Conservation (phyloP, 2,329 filamentous ascomycete species). For the Alternaria brassicicola region DNA sequence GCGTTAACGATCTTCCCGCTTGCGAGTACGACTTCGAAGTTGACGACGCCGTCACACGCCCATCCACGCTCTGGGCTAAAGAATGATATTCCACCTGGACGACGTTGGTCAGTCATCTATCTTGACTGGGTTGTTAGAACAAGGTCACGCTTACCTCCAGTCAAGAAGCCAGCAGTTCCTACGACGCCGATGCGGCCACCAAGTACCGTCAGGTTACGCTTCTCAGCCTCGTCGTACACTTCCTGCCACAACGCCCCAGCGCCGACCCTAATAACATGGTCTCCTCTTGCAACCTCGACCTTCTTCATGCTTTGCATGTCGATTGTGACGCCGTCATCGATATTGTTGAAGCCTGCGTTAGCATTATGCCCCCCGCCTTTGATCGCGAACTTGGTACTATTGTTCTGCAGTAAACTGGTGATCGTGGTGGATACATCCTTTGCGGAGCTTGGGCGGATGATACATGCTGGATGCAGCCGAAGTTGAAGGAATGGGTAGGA, state of each 20-base stretch:
- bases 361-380: slow-evolving; percentile 35
- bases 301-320: slow-evolving; percentile 36
- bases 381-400: slow-evolving; percentile 29
- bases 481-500: slow-evolving; percentile 33
- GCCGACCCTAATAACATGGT: slow-evolving; percentile 26
- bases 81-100: slow-evolving; percentile 29
- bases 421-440: slow-evolving; percentile 29
- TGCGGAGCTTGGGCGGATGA: slow-evolving; percentile 24
- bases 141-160: slow-evolving; percentile 30
- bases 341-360: slow-evolving; percentile 36
- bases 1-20: slow-evolving; percentile 48
- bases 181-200: slow-evolving; percentile 38
- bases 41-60: slow-evolving; percentile 35
- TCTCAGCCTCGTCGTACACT: slow-evolving; percentile 43
- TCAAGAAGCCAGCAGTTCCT: slow-evolving; percentile 38
- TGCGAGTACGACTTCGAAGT: slow-evolving; percentile 49
- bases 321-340: slow-evolving; percentile 41
- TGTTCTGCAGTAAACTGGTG: slow-evolving; percentile 12
- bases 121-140: background rate
- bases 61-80: slow-evolving; percentile 27
- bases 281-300: slow-evolving; percentile 19
- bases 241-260: slow-evolving; percentile 43
- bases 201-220: slow-evolving; percentile 22
- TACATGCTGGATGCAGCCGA: slow-evolving; percentile 27
- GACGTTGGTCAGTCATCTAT: background rate